Percentiles rank a stretch among this genome's conserved stretches.
These are phyloP conservation scores for Tinospora cordifolia DNA, from an alignment of 164 flowering plant species.

Conservation along the genomic window DNA sequence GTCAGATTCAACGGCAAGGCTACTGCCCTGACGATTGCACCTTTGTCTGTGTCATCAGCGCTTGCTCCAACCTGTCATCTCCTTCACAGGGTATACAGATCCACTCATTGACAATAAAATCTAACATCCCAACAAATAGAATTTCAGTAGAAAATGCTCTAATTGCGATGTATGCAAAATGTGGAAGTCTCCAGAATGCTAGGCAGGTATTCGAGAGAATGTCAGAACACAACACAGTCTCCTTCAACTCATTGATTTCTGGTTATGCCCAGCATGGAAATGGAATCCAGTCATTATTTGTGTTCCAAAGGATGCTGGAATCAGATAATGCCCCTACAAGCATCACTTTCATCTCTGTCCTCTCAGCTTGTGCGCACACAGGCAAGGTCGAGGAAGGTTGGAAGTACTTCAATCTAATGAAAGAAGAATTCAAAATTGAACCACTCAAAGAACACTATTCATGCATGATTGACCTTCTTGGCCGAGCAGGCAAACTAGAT, in stretches of 20 bases:
- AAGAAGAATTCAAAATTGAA: slow-evolving; percentile 38
- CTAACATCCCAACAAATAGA: slow-evolving; percentile 46
- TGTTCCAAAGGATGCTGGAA: slow-evolving; percentile 57
- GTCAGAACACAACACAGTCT: slow-evolving; percentile 59
- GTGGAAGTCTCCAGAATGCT: slow-evolving; percentile 70
- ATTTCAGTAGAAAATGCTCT: slow-evolving; percentile 67
- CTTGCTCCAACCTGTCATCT: slow-evolving; percentile 65
- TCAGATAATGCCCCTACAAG: slow-evolving; percentile 35
- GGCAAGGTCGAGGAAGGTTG: slow-evolving; percentile 51
- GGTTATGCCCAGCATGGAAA: slow-evolving; percentile 84
- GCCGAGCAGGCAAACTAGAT: slow-evolving; percentile 63
- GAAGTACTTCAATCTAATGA: slow-evolving; percentile 47
- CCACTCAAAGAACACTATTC: slow-evolving; percentile 66
- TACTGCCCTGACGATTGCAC: slow-evolving; percentile 73
- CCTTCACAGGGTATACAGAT: slow-evolving; percentile 69
- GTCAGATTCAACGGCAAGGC: slow-evolving; percentile 49
- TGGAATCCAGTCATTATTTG: slow-evolving; percentile 41
- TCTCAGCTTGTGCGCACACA: slow-evolving; percentile 58
- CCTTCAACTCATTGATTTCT: slow-evolving; percentile 68
- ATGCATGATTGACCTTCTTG: slow-evolving; percentile 82
- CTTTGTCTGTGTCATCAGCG: slow-evolving; percentile 71
- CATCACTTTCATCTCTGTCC: slow-evolving; percentile 69
- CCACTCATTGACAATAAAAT: slow-evolving; percentile 56
- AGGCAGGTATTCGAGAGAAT: slow-evolving; percentile 61
- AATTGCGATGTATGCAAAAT: slow-evolving; percentile 72